phyloP scores from a whole-genome alignment of 768 basidiomycete genomes.

The Collybia mongolica region DNA sequence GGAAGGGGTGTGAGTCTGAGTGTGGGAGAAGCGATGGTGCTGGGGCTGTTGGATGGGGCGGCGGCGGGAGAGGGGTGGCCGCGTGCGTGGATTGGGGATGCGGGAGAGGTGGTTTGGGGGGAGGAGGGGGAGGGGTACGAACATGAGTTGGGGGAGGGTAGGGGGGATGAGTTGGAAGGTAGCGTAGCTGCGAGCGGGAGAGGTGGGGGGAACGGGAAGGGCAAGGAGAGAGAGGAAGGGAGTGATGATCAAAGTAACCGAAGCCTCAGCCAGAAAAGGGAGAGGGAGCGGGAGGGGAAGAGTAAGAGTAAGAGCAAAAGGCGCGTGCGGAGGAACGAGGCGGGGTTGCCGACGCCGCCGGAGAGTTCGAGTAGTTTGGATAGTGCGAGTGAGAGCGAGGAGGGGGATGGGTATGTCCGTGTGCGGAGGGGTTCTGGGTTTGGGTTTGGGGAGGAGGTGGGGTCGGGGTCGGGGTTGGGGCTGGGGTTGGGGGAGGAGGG shows the following conservation, averaged over 20 bases:
- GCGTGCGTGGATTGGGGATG: slow-evolving; percentile 15
- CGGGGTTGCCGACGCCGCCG: slow-evolving; percentile 14
- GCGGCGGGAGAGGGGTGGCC: slow-evolving; percentile 13
- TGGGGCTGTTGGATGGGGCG: slow-evolving; percentile 24
- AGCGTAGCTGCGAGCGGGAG: too few relatives aligned
- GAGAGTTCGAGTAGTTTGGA: slow-evolving; percentile 10
- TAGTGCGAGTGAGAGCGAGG: background rate
- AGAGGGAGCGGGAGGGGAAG: too few relatives aligned
- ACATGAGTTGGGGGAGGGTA: background rate
- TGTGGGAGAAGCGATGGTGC: slow-evolving; percentile 26
- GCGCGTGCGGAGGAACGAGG: slow-evolving; percentile 8
- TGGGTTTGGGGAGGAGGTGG: background rate
- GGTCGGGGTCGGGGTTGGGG: background rate
- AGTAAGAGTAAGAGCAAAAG: too few relatives aligned
- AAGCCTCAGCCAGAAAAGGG: too few relatives aligned
- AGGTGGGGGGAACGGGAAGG: background rate
- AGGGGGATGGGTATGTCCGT: background rate
- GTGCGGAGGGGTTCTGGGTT: too few relatives aligned
- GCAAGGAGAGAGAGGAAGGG: background rate
- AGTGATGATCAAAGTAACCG: background rate
- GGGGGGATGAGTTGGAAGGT: too few relatives aligned
- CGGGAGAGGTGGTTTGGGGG: slow-evolving; percentile 3
- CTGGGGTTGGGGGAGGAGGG: background rate
- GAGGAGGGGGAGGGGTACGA: background rate
- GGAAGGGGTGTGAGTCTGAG: slow-evolving; percentile 8